A percentile compares a stretch with the other conserved stretches of the same genome.
Conservation (phyloP, 1,284 basidiomycete genomes). For the Mycosarcoma mackinlayi region DNA sequence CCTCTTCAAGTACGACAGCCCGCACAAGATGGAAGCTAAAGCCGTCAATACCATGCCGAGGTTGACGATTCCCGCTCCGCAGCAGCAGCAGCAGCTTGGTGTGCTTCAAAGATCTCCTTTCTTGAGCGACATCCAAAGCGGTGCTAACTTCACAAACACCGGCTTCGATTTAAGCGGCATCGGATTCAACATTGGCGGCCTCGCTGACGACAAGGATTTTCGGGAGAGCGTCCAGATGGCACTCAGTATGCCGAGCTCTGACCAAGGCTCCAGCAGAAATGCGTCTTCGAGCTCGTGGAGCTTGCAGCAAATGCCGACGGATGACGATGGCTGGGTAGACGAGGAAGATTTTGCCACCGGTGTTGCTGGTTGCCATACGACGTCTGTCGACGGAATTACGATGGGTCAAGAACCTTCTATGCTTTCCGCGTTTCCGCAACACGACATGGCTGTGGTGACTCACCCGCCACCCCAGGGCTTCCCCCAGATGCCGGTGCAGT, state of each 20-base stretch:
- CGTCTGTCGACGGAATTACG: not conserved
- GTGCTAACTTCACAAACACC: not conserved
- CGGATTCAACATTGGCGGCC: slow-evolving; percentile 12
- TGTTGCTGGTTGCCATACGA: not conserved
- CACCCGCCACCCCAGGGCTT: not conserved
- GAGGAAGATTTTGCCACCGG: slow-evolving; percentile 13
- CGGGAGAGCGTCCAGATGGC: slow-evolving; percentile 23
- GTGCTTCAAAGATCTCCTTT: slow-evolving; percentile 20
- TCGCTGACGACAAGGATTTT: slow-evolving; percentile 4
- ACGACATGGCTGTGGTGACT: not conserved
- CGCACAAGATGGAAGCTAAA: slow-evolving; percentile 6
- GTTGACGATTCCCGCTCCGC: slow-evolving; percentile 21
- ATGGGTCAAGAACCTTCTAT: not conserved
- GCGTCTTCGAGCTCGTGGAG: slow-evolving; percentile 19
- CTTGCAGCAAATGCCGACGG: slow-evolving; percentile 14
- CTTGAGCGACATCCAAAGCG: slow-evolving; percentile 1
- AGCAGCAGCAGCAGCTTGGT: no score
- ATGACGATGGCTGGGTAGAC: slow-evolving; percentile 42
- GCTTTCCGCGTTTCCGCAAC: not conserved
- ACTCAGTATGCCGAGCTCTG: slow-evolving; percentile 1
- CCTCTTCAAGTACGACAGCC: slow-evolving; percentile 19
- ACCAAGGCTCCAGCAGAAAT: not conserved
- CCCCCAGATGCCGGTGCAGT: no score
- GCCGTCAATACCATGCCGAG: slow-evolving; percentile 23
- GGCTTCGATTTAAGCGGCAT: slow-evolving; percentile 18